A percentile compares a stretch with the other conserved stretches of the same genome.
Conservation (phyloP, 202 grass and related monocot species). For the Schoenoplectus triqueter region DNA sequence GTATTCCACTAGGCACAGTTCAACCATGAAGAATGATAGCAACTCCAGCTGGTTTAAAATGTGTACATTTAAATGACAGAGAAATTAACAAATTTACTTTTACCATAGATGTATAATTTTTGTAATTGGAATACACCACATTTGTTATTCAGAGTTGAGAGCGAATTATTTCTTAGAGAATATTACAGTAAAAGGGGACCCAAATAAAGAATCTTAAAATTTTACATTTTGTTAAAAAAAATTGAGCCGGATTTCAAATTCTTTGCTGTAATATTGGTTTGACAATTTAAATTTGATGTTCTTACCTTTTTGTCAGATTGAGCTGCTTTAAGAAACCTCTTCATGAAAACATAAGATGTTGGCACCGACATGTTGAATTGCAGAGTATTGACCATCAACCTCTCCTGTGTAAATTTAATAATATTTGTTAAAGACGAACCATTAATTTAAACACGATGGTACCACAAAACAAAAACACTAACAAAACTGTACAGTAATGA, state of each 20-base stretch:
- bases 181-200: neutral
- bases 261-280: neutral
- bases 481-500: too few relatives aligned
- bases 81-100: neutral
- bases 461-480: too few relatives aligned
- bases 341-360: conserved; percentile 89
- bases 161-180: neutral
- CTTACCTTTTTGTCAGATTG: conserved; percentile 73
- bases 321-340: conserved; percentile 82
- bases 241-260: neutral
- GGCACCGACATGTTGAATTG: conserved; percentile 89
- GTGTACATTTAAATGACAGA: conserved; percentile 1
- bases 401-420: conserved; percentile 58
- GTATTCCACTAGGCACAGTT: conserved; percentile 74
- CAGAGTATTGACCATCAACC: conserved; percentile 63
- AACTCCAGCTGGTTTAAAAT: conserved; percentile 68
- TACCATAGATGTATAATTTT: neutral
- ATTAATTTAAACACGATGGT: neutral
- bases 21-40: conserved; percentile 78
- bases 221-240: conserved; percentile 11
- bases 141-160: conserved; percentile 19
- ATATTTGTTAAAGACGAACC: conserved; percentile 32
- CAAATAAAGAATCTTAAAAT: neutral
- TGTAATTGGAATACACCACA: neutral
- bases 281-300: neutral